Evolutionary conservation across 371 early-diverging fungal genomes (phyloP).

Genomic region (Syncephalis plumigaleata): DNA sequence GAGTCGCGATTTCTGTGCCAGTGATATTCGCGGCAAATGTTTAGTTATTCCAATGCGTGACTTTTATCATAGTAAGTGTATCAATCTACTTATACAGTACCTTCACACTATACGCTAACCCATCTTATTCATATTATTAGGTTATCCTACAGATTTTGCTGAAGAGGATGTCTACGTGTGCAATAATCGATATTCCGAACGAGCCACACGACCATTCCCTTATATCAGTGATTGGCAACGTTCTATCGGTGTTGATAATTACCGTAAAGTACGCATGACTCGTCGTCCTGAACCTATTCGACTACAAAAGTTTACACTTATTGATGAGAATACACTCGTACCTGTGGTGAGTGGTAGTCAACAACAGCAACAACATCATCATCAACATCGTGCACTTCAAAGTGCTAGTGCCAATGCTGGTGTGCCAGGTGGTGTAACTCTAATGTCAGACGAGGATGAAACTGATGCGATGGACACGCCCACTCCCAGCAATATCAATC

Average conservation of each 20-base stretch:
- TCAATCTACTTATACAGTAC: constrained; percentile 23
- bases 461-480: too few species aligned
- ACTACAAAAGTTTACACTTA: background rate
- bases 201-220: constrained; percentile 11
- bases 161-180: constrained; percentile 25
- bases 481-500: too few species aligned
- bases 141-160: constrained; percentile 12
- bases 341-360: background rate
- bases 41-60: constrained; percentile 18
- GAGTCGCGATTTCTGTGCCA: constrained; percentile 16
- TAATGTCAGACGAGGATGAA: too few species aligned
- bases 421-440: too few species aligned
- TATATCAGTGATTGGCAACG: constrained; percentile 18
- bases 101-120: constrained; percentile 20
- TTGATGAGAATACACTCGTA: background rate
- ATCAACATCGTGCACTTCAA: background rate
- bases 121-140: constrained; percentile 7
- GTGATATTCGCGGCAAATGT: constrained; percentile 26
- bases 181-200: constrained; percentile 19
- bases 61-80: constrained; percentile 18
- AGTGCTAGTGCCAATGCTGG: too few species aligned
- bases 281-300: background rate
- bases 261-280: background rate
- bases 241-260: constrained; percentile 11
- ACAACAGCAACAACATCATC: background rate